Percentiles rank a stretch among this genome's conserved stretches.
Evolutionary conservation across 257 asterid genomes (phyloP).

Genomic region (Euphrasia confusa): DNA sequence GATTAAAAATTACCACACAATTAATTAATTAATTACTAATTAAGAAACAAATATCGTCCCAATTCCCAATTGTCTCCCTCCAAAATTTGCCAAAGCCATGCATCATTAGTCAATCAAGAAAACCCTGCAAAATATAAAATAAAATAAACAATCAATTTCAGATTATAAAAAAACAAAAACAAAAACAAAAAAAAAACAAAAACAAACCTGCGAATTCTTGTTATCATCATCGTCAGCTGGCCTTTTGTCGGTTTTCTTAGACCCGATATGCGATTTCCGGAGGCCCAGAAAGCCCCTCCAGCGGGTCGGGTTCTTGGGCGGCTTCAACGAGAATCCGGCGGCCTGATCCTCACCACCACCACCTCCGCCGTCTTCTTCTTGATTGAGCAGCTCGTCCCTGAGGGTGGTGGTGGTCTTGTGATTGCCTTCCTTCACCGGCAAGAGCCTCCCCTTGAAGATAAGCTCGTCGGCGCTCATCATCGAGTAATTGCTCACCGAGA

Average conservation of each 20-base stretch:
- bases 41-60: not conserved
- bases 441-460: constrained; percentile 63
- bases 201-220: constrained; percentile 36
- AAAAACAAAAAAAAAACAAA: not conserved
- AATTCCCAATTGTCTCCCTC: constrained; percentile 14
- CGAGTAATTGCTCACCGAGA: constrained; percentile 61
- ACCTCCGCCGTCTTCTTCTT: constrained; percentile 26
- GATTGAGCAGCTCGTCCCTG: constrained; percentile 64
- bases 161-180: not conserved
- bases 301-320: constrained; percentile 70
- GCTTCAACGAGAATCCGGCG: constrained; percentile 39
- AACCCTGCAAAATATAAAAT: constrained; percentile 27
- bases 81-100: constrained; percentile 27
- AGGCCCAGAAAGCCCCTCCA: constrained; percentile 86
- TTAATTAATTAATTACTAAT: not conserved
- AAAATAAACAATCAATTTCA: not conserved
- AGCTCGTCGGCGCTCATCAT: constrained; percentile 90
- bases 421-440: constrained; percentile 55
- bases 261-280: constrained; percentile 64
- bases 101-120: constrained; percentile 27
- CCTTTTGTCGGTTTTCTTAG: constrained; percentile 52
- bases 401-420: constrained; percentile 35
- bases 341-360: not conserved
- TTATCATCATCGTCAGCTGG: constrained; percentile 24
- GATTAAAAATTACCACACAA: constrained; percentile 23